Percentiles rank a stretch among this genome's conserved stretches.
phyloP scores from a whole-genome alignment of 257 asterid species.

The Linaria vulgaris region DNA sequence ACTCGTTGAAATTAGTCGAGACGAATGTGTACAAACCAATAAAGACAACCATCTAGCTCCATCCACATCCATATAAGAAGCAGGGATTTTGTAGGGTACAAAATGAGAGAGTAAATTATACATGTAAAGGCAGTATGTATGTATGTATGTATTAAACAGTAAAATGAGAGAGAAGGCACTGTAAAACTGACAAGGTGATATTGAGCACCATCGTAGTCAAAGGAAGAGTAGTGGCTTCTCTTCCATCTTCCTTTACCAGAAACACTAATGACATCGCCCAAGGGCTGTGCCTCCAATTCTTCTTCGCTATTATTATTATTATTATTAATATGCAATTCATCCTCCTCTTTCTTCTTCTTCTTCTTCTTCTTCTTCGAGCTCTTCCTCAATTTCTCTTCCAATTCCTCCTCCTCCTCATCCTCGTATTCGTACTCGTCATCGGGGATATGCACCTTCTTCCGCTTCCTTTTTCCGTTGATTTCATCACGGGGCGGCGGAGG shows the following conservation, averaged over 20 bases:
- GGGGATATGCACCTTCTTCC: conserved; percentile 36
- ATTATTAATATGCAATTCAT: conserved; percentile 29
- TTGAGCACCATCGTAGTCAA: conserved; percentile 72
- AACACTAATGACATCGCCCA: conserved; percentile 75
- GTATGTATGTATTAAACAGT: background rate
- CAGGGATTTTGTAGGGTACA: too few relatives aligned
- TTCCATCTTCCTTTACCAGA: conserved; percentile 73
- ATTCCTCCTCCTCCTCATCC: conserved; percentile 25
- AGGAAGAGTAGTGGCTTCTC: conserved; percentile 48
- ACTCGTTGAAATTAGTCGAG: too few relatives aligned
- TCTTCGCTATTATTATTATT: too few relatives aligned
- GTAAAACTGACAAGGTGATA: conserved; percentile 69
- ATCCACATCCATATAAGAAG: too few relatives aligned
- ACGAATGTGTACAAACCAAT: too few relatives aligned
- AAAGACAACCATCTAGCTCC: too few relatives aligned
- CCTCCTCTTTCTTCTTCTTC: conserved; percentile 7
- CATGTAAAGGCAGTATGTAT: too few relatives aligned
- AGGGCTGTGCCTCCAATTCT: conserved; percentile 60
- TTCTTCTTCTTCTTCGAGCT: conserved; percentile 32
- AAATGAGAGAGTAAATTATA: too few relatives aligned
- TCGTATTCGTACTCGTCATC: conserved; percentile 39
- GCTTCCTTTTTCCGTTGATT: conserved; percentile 34
- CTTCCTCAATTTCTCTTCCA: conserved; percentile 3
- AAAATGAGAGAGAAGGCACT: background rate
- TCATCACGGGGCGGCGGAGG: conserved; percentile 11